phyloP scores from a whole-genome alignment of 805 yeast species.

The Pichia thaimueangensis region DNA sequence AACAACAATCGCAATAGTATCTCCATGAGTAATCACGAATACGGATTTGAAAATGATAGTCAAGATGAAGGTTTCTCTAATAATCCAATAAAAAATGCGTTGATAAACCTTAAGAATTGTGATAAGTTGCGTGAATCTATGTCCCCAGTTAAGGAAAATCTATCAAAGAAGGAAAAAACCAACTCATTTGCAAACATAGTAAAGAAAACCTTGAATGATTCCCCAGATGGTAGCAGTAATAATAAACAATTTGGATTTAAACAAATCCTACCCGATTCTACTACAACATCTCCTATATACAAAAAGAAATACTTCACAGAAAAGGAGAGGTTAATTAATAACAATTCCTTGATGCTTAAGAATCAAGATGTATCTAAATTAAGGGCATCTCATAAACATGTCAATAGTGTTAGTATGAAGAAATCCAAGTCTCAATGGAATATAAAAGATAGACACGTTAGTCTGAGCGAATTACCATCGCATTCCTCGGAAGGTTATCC shows the following conservation, averaged over 20 bases:
- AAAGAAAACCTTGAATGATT: neutral
- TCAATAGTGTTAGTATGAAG: constrained; percentile 14
- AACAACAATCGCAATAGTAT: too few species aligned
- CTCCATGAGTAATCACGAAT: too few species aligned
- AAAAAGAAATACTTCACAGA: too few species aligned
- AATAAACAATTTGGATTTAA: neutral
- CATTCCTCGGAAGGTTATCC: constrained; percentile 47
- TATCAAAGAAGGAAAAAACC: neutral
- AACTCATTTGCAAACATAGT: constrained; percentile 6
- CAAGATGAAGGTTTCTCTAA: neutral
- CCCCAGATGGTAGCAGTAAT: neutral
- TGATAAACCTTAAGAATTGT: constrained; percentile 39
- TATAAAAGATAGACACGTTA: constrained; percentile 17
- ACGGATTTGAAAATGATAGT: neutral
- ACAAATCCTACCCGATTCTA: constrained; percentile 1
- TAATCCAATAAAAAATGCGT: constrained; percentile 48
- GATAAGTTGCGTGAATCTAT: constrained; percentile 33
- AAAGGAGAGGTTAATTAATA: neutral
- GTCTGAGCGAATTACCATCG: constrained; percentile 36
- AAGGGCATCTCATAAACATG: constrained; percentile 4
- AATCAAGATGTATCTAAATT: neutral
- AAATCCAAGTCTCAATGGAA: constrained; percentile 29
- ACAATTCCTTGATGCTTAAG: constrained; percentile 1
- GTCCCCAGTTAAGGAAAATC: constrained; percentile 10
- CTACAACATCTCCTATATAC: neutral